Evolutionary conservation across 805 yeast genomes (phyloP), one percentile per base, ranked within the genome.

Genomic region (Hanseniaspora jakobsenii): DNA sequence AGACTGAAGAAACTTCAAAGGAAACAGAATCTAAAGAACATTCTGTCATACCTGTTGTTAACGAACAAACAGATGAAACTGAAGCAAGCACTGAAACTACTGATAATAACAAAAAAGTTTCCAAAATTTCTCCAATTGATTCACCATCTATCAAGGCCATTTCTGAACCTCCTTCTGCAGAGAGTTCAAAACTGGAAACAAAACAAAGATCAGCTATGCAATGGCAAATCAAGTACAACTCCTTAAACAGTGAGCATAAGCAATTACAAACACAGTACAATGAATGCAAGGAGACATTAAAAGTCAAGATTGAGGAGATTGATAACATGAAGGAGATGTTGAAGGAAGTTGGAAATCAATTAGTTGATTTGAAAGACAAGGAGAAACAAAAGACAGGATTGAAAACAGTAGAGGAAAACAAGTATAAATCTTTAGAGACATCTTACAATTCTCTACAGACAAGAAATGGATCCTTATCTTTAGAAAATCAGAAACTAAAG

Each of bases 321-420:
- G 85, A 76, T 37, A 70, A 67, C 42, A 66, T 81, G 41, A 73
- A 77, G 53, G 95, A 85, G 47, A 82, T 80, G 83, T 58, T 87
- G 44, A 71, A 71, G 50, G 76, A 73, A 47, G 69, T 86, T 22
- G 95, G 95, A 1, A 73, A 81, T 53, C 93, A 84, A 39, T 65
- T 86, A 6, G 93, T 86, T 1, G 70, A 72, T 4, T 74, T 85
- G 0, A 75, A 72, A 50, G 84, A 80, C 36, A 63, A 73, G 44
- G 41, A 77, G 17, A 78, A 79, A 52, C 57, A 54, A 3, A 27
- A 59, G 16, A 57, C 54, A n/a, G 29, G 35, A 8, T 47, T 47
- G 14, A 54, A 49, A 37, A 32, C 50, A 14, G 48, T 49, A 10
- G 42, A 34, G 6, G 27, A 48, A 36, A 32, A 48, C 14, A 50